Evolutionary conservation across 106 monocot genomes (phyloP), one percentile per base, ranked within the genome.

Genomic region (Phalaenopsis aphrodite): DNA sequence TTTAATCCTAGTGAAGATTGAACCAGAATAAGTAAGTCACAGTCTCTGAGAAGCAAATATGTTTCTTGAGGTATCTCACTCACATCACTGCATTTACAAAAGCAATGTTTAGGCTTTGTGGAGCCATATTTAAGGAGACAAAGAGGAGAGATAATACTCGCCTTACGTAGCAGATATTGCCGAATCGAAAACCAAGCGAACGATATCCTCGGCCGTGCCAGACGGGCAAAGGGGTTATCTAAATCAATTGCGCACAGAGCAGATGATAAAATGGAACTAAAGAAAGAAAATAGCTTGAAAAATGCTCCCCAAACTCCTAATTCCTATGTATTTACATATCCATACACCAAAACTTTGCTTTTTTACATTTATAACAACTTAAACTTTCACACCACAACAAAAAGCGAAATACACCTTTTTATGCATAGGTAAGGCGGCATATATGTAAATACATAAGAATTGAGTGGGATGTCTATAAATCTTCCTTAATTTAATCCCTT

Each of bases 31-130:
- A 99, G 87, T 76, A 99, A 92, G 36, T 99, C 89, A 56, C 98
- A 99, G 57, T 89, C 81, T 77, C 87, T 64, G 7, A 99, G 89
- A 30, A 94, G 98, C 45, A 57, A 39, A 65, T 95, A 99, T 69
- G 98, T 99, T 84, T 94, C 92, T 77, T 90, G 86, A 57, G 98
- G 98, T 87, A 99, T 99, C 45, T 95, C 98, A 83, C 98, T 99
- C 21, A 88, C 98, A 90, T 99, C 98, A 86, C 94, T 99, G 80
- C 71, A 82, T 9, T 64, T 42, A 76, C 14, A 76, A 64, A 79
- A 75, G n/a, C 37, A 64, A 79, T 58, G 12, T 43, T 23, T 43
- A 55, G 30, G 30, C 30, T 30, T 30, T 30, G 36, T 21, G 48
- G 43, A 64, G 11, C 24, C 11, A 83, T 72, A 66, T 19, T 76